Conservation (phyloP, 2,329 filamentous ascomycete species). For the Cryphonectria nitschkei region DNA sequence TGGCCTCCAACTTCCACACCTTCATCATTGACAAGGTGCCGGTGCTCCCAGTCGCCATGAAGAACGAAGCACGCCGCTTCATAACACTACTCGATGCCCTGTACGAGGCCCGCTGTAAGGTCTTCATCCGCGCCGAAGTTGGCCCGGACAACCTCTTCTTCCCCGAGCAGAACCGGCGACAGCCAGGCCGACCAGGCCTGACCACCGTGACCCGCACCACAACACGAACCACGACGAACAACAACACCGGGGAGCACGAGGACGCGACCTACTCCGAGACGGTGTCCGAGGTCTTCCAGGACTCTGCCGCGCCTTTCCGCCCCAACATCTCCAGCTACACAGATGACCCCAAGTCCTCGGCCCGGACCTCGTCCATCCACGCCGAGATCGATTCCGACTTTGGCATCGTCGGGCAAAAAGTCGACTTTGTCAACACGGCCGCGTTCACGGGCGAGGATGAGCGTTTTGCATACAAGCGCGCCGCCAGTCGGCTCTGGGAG, state of each 20-base stretch:
- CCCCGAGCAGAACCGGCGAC: slow-evolving; percentile 54
- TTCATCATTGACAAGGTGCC: slow-evolving; percentile 75
- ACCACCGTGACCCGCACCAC: slow-evolving; percentile 31
- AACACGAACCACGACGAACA: slow-evolving; percentile 47
- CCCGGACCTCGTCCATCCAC: slow-evolving; percentile 51
- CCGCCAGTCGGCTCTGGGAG: slow-evolving; percentile 79
- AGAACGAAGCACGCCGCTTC: slow-evolving; percentile 80
- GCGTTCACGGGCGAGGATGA: slow-evolving; percentile 82
- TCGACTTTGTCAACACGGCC: slow-evolving; percentile 68
- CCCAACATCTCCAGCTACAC: slow-evolving; percentile 74
- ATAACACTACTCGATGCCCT: slow-evolving; percentile 81
- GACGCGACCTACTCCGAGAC: slow-evolving; percentile 68
- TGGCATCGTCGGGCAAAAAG: slow-evolving; percentile 42
- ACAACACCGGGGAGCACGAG: slow-evolving; percentile 29
- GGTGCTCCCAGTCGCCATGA: slow-evolving; percentile 66
- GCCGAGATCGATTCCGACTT: slow-evolving; percentile 63
- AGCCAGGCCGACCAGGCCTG: neutral
- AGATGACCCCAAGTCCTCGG: slow-evolving; percentile 36
- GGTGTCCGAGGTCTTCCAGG: slow-evolving; percentile 76
- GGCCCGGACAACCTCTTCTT: slow-evolving; percentile 80
- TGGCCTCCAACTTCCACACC: slow-evolving; percentile 80
- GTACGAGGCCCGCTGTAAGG: slow-evolving; percentile 80
- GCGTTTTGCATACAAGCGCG: slow-evolving; percentile 78
- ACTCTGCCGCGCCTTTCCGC: slow-evolving; percentile 74
- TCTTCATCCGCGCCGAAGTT: slow-evolving; percentile 68